Evolutionary conservation across 2,329 filamentous ascomycete species (phyloP).

Genomic region (Zymoseptoria brevis): DNA sequence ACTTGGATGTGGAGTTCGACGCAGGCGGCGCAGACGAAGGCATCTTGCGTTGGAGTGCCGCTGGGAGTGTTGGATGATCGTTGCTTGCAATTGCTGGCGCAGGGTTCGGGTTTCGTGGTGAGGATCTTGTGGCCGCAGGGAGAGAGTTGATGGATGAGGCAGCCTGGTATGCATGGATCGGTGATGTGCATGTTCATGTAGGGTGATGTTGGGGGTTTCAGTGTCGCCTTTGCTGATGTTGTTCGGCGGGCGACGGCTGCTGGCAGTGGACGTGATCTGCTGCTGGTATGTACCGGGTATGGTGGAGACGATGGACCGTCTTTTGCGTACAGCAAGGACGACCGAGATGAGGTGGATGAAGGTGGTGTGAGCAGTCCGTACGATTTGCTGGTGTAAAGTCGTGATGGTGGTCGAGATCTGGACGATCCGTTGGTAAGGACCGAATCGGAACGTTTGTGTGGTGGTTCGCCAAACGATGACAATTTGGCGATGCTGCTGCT

Average conservation of each 20-base stretch:
- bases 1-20: conserved; percentile 8
- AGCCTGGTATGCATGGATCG: conserved; percentile 7
- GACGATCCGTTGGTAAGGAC: neutral
- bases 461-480: neutral
- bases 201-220: neutral
- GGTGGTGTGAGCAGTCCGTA: neutral
- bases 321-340: neutral
- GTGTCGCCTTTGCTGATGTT: neutral
- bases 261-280: neutral
- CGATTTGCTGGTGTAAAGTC: neutral
- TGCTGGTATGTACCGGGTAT: neutral
- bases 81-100: conserved; percentile 12
- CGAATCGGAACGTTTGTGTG: neutral
- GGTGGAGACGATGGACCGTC: neutral
- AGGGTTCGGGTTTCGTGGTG: conserved; percentile 8
- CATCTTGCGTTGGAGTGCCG: conserved; percentile 1
- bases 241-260: neutral
- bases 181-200: conserved; percentile 7
- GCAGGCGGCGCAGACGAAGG: conserved; percentile 15
- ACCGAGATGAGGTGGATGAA: neutral
- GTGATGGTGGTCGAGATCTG: neutral
- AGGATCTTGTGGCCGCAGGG: conserved; percentile 17
- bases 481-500: neutral
- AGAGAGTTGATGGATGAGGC: conserved; percentile 7
- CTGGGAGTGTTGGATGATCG: neutral